Evolutionary conservation across 352 stramenopile species (phyloP), one percentile per base, ranked within the genome.

Genomic region (Globisporangium megalacanthum): DNA sequence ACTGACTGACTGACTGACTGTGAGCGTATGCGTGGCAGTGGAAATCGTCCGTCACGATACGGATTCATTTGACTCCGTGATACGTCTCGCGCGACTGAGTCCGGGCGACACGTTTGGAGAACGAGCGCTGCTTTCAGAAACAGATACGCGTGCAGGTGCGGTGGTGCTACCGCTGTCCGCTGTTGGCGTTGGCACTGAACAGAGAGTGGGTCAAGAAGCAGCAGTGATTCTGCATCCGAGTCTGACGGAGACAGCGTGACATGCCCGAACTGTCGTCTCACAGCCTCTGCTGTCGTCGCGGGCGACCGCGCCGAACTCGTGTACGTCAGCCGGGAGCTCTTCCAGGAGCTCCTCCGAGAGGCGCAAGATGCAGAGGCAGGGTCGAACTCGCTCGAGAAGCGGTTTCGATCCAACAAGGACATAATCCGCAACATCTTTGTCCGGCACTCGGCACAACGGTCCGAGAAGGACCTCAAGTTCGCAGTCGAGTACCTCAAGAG

Each of bases 401-500:
- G 79, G 19, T 94, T 94, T 52, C 81, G 81, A 1, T 87, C 81
- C 29, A 92, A 92, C 69, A 94, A 94, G 58, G 84, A 94, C 51
- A 92, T 94, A 52, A 82, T 94, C 31, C 78, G 84, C 41, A 89
- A 86, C 58, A 94, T 94, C 49, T 94, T 94, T 61, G 80, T 88
- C 49, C 77, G 83, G 45, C 61, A 68, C 37, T 82, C 81, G 2
- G 41, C 64, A 2, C 81, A 92, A 51, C 79, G 81, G 19, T 89
- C 81, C 0, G 84, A 94, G 33, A 89, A 90, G 56, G 84, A 94
- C 53, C 60, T 94, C 45, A 94, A 92, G 50, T 91, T 94, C 41
- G 78, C 84, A 1, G 82, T 94, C 14, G 81, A 92, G 58, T 94
- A 94, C 35, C 69, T 94, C 49, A 89, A 94, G 49, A 76, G 84